phyloP scores from a whole-genome alignment of 805 yeast species.

The Hemisphaericaspora nanyangensis region DNA sequence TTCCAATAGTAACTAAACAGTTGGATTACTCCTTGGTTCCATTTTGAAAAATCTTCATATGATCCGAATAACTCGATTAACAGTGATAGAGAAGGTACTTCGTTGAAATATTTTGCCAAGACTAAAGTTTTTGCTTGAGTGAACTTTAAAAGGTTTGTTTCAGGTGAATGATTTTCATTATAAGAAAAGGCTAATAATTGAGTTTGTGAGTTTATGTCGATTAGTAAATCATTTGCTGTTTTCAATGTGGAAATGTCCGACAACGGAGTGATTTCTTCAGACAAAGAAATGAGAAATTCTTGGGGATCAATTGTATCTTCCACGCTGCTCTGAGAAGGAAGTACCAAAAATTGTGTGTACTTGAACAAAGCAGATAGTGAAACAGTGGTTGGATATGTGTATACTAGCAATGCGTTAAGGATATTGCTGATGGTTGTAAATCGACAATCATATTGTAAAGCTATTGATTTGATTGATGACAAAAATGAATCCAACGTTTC shows the following conservation, averaged over 20 bases:
- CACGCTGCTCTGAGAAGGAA: not conserved
- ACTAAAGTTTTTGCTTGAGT: conserved; percentile 16
- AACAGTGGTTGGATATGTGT: conserved; percentile 8
- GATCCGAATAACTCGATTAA: conserved; percentile 11
- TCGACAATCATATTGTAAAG: not conserved
- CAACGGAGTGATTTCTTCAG: not conserved
- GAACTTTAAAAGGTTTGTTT: conserved; percentile 15
- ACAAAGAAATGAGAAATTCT: conserved; percentile 5
- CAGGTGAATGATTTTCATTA: not conserved
- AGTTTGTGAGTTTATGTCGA: conserved; percentile 3
- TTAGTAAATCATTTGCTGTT: conserved; percentile 10
- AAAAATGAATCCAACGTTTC: not conserved
- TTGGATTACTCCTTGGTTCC: conserved; percentile 24
- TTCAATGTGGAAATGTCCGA: conserved; percentile 2
- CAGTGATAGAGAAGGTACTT: conserved; percentile 14
- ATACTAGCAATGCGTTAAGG: conserved; percentile 7
- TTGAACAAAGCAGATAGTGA: conserved; percentile 1
- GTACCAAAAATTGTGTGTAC: not conserved
- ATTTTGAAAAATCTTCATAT: conserved; percentile 16
- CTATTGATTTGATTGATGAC: not conserved
- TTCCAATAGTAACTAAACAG: conserved; percentile 30
- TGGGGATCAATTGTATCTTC: conserved; percentile 5
- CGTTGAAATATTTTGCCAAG: conserved; percentile 17
- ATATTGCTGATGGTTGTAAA: conserved; percentile 7
- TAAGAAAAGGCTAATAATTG: not conserved